Percentiles rank a stretch among this genome's conserved stretches.
Conservation (phyloP, 805 yeast species). For the Lipomyces anomalus region DNA sequence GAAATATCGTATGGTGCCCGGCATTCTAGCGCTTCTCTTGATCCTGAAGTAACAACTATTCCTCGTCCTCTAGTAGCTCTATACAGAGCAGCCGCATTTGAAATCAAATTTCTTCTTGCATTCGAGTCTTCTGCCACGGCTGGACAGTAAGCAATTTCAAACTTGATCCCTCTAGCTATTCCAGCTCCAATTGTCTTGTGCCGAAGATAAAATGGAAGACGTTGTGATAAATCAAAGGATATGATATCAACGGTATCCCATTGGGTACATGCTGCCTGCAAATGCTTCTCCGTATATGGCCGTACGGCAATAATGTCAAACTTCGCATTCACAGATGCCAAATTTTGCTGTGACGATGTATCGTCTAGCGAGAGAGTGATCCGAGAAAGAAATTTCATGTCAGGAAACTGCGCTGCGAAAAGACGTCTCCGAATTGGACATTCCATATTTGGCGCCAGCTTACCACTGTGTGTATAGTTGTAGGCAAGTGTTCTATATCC, state of each 20-base stretch:
- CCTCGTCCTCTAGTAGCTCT: constrained; percentile 81
- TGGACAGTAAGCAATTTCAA: constrained; percentile 69
- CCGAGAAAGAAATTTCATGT: constrained; percentile 40
- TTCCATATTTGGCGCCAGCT: constrained; percentile 19
- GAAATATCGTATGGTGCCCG: constrained; percentile 65
- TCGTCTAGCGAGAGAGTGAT: constrained; percentile 73
- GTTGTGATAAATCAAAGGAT: constrained; percentile 58
- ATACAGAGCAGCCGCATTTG: constrained; percentile 66
- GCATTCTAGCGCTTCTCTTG: constrained; percentile 45
- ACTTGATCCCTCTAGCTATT: constrained; percentile 69
- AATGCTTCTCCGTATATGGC: constrained; percentile 73
- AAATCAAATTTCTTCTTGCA: constrained; percentile 56
- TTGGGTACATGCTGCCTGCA: constrained; percentile 66
- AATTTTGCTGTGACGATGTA: constrained; percentile 64
- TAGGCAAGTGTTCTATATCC: constrained; percentile 77
- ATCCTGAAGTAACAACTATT: constrained; percentile 72
- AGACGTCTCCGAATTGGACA: constrained; percentile 11
- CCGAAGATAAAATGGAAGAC: constrained; percentile 69
- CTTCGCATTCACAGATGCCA: constrained; percentile 39
- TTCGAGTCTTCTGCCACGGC: constrained; percentile 31
- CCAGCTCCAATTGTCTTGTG: constrained; percentile 85
- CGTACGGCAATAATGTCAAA: constrained; percentile 80
- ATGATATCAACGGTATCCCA: constrained; percentile 77
- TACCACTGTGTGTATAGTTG: constrained; percentile 44
- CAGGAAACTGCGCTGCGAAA: constrained; percentile 2